A percentile compares a stretch with the other conserved stretches of the same genome.
phyloP scores from a whole-genome alignment of 2,329 filamentous ascomycete species.

The Plenodomus tracheiphilus region DNA sequence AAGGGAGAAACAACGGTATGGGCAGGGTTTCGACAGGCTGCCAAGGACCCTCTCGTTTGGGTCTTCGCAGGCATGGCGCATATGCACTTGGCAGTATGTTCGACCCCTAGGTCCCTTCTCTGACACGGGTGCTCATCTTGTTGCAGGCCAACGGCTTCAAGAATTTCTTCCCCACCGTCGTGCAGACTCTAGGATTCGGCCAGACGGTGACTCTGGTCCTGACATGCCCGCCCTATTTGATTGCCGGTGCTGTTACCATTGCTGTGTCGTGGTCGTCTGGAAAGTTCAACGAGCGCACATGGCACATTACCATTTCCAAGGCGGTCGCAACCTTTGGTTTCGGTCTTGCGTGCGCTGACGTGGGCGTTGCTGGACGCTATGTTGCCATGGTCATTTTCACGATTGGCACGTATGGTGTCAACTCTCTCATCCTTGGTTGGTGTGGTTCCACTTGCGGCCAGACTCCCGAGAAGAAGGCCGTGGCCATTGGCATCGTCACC shows the following conservation, averaged over 20 bases:
- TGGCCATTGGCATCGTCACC: constrained; percentile 50
- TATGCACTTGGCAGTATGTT: constrained; percentile 16
- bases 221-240: constrained; percentile 42
- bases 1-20: constrained; percentile 49
- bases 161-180: constrained; percentile 53
- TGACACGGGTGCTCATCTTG: background rate
- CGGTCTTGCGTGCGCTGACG: constrained; percentile 39
- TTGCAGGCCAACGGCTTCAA: constrained; percentile 45
- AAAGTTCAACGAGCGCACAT: constrained; percentile 46
- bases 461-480: constrained; percentile 52
- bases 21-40: constrained; percentile 56
- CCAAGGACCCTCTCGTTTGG: constrained; percentile 53
- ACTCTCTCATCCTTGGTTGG: constrained; percentile 52
- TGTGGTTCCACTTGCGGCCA: constrained; percentile 50
- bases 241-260: constrained; percentile 35
- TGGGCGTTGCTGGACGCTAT: constrained; percentile 42
- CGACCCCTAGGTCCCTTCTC: background rate
- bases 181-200: constrained; percentile 55
- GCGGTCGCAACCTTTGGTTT: constrained; percentile 46
- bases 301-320: constrained; percentile 48
- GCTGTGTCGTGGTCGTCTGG: constrained; percentile 42
- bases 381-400: constrained; percentile 40
- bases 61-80: constrained; percentile 42
- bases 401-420: constrained; percentile 43
- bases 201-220: constrained; percentile 56